Conservation (phyloP, 2,329 filamentous ascomycete genomes). For the Colletotrichum spinosum region DNA sequence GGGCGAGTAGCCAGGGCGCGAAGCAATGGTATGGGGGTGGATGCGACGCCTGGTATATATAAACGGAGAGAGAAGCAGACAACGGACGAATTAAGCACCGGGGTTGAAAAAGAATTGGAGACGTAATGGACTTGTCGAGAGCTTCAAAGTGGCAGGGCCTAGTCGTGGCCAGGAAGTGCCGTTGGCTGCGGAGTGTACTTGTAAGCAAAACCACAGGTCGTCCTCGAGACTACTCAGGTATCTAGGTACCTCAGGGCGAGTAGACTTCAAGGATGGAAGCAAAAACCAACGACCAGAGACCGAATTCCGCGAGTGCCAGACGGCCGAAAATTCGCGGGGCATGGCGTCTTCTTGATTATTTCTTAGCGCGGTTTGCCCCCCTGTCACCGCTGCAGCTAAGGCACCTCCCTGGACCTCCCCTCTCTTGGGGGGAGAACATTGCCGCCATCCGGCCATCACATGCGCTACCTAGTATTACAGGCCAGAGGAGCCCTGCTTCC, state of each 20-base stretch:
- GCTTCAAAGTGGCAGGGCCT: no score
- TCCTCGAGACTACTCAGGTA: no score
- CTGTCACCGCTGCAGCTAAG: slow-evolving; percentile 17
- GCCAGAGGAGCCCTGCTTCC: slow-evolving; percentile 30
- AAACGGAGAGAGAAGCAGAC: slow-evolving; percentile 9
- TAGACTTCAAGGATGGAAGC: background rate
- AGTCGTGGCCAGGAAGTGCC: background rate
- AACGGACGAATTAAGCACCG: slow-evolving; percentile 18
- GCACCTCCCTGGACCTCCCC: slow-evolving; percentile 19
- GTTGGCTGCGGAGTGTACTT: no score
- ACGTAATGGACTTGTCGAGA: slow-evolving; percentile 1
- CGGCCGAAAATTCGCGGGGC: slow-evolving; percentile 37
- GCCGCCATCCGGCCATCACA: slow-evolving; percentile 41
- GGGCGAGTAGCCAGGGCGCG: no score
- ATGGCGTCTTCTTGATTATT: slow-evolving; percentile 39
- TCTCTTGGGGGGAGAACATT: slow-evolving; percentile 22
- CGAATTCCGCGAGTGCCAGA: slow-evolving; percentile 24
- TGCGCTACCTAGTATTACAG: slow-evolving; percentile 35
- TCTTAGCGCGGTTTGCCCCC: slow-evolving; percentile 36
- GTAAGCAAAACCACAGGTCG: no score
- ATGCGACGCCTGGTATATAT: slow-evolving; percentile 24
- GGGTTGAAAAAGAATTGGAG: slow-evolving; percentile 26
- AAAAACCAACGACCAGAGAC: slow-evolving; percentile 11
- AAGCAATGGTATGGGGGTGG: slow-evolving; percentile 7
- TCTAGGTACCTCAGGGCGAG: no score